These are phyloP conservation scores for Thinopyrum obtusiflorum DNA, from an alignment of 202 grass and related monocot genomes.

Conservation along the genomic window DNA sequence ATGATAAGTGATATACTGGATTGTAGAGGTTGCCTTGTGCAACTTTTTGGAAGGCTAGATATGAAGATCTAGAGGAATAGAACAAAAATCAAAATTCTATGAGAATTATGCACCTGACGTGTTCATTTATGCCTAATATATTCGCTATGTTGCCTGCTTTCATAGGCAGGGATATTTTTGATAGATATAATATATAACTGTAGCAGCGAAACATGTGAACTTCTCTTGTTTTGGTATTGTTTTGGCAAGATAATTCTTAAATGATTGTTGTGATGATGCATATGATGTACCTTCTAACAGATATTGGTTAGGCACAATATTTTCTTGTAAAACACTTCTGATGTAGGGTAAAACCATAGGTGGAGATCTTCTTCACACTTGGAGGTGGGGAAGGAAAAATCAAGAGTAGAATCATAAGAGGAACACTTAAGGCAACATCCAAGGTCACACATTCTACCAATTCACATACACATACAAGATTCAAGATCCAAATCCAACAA, in stretches of 20 bases:
- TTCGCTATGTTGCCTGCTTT: neutral
- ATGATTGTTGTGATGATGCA: no score
- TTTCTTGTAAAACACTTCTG: no score
- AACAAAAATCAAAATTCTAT: neutral
- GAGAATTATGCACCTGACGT: conserved; percentile 13
- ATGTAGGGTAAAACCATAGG: no score
- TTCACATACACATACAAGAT: no score
- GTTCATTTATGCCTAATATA: conserved; percentile 31
- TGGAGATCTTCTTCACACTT: no score
- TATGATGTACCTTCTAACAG: no score
- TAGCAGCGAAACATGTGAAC: neutral
- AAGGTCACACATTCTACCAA: no score
- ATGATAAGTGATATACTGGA: conserved; percentile 52
- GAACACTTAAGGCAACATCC: no score
- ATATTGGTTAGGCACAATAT: no score
- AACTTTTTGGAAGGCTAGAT: conserved; percentile 29
- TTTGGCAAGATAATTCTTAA: neutral
- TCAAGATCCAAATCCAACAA: no score
- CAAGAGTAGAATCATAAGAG: no score
- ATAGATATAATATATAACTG: conserved; percentile 16
- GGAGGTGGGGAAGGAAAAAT: no score
- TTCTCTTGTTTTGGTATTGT: neutral
- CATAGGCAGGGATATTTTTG: neutral
- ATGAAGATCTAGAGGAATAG: neutral
- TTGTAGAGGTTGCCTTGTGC: neutral